Base-by-base conservation (phyloP, 805 yeast species). In the Ogataea paraovalis region DNA sequence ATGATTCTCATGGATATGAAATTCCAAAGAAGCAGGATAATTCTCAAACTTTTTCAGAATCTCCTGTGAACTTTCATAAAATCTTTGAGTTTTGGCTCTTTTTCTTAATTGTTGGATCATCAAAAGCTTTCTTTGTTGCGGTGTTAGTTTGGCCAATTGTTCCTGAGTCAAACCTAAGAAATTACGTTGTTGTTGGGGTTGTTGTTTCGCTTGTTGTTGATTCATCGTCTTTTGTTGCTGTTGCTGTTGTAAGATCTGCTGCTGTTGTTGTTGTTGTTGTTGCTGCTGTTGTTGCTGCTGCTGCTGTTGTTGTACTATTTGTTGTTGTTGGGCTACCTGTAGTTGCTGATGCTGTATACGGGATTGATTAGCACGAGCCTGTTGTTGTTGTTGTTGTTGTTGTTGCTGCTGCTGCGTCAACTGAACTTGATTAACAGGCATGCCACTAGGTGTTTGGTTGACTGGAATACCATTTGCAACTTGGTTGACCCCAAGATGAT, bases 1-100 rank as follows among this genome's bases (percentile, higher is more conserved):
- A 67, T 91, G 96, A 47, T 88, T 89, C 57, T 89, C 94, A 66
- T 87, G 91, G 21, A 92, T 89, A 60, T 92, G 97, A 58, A 92
- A 83, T 54, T 83, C 96, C 49, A 92, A 68, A 36, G 96, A 86
- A 7, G 97, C 85, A 9, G 92, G 86, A 51, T 78, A 78, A 47
- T 80, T 79, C 54, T 84, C 82, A 63, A 83, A 91, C 64, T 90
- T 91, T 50, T 80, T 79, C 56, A 94, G 66, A 8, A 94, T 74
- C 43, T 83, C 87, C 48, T 80, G 85, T 19, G 85, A 69, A 9
- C 90, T 81, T 57, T 86, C 88, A 10, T 85, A 81, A 58, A 84
- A 85, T 41, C 79, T 76, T 58, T 76, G 70, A 39, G 75, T 70
- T 55, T 71, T 73, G 12, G 76, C 77, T 45, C 68, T 69, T 49